Base-by-base conservation (phyloP, 257 asterid genomes). In the Ilex asprella region DNA sequence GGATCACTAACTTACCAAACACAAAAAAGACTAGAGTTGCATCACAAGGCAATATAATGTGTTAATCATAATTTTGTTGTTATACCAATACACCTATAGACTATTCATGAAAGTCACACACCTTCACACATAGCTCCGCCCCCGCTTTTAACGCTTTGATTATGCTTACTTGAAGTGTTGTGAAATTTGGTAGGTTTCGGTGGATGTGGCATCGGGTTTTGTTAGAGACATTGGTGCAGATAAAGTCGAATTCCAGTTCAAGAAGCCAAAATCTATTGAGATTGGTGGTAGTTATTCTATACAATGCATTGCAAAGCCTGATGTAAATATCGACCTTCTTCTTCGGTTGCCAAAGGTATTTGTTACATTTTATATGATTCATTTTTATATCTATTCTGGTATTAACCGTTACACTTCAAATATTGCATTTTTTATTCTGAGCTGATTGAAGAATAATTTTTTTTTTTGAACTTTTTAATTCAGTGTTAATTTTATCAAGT, bases 291-390 rank as follows among this genome's bases (percentile, higher is more conserved):
- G 99, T 71, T 93, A 85, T 71, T 80, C 94, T 6, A 75, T 76
- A 50, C 87, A 84, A 61, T 83, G 94, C 60, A 60, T 78, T 51
- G 85, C 81, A 32, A 89, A 77, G 65, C 97, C 88, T 5, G 84
- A 87, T 73, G 83, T 93, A 8, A 87, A 75, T 65, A 89, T 93
- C 2, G 97, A 93, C 65, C 71, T 93, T 70, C 82, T 87, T 55
- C 60, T 93, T 71, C 81, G 81, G 50, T 76, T 93, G 72, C 99
- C 99, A 1, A 93, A 93, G 99, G 99, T 93, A 79, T 30, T 55
- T 67, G 11, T 53, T 53, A 4, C 30, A 14, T 10, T 15, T 53
- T 7, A 14, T 53, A 2, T 53, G 11, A 3, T 16, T 15, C 57
- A 10, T 53, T 53, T 15, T n/a, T 53, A 21, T 14, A 21, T 53